Evolutionary conservation across 2,329 filamentous ascomycete species (phyloP).

Genomic region (Aspergillus tubingensis): DNA sequence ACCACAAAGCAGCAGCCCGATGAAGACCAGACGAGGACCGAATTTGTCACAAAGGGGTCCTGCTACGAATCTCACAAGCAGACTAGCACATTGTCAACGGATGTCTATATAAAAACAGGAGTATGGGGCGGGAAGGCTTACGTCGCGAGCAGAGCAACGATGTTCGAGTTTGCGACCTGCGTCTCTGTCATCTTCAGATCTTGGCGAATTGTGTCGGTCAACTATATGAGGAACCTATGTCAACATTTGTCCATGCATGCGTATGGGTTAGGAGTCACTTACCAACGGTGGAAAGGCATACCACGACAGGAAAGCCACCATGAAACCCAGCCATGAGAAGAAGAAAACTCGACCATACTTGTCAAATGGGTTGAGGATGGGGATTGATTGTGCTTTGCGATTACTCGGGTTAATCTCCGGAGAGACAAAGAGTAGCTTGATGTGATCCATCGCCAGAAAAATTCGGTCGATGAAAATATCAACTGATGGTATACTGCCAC

Average conservation of each 20-base stretch:
- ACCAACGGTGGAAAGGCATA: conserved; percentile 88
- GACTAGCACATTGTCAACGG: conserved; percentile 38
- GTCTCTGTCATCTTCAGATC: conserved; percentile 71
- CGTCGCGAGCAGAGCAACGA: conserved; percentile 75
- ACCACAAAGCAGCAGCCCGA: conserved; percentile 72
- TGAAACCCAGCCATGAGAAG: conserved; percentile 84
- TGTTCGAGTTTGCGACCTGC: conserved; percentile 86
- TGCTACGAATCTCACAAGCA: conserved; percentile 74
- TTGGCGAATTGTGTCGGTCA: conserved; percentile 74
- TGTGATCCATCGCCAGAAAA: conserved; percentile 22
- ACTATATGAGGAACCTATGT: conserved; percentile 36
- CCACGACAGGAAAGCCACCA: conserved; percentile 86
- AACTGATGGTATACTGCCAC: background rate
- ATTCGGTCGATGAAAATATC: background rate
- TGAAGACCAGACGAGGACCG: conserved; percentile 79
- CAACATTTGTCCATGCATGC: background rate
- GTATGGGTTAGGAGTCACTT: conserved; percentile 36
- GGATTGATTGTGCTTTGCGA: conserved; percentile 77
- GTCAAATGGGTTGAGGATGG: conserved; percentile 74
- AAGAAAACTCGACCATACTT: conserved; percentile 85
- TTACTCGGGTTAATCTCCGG: conserved; percentile 83
- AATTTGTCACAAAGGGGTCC: conserved; percentile 85
- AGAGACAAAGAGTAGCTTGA: conserved; percentile 41
- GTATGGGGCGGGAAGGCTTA: conserved; percentile 35
- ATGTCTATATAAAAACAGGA: background rate